Conservation (phyloP, 148 eudicot species). For the Amaranthus hypochondriacus region DNA sequence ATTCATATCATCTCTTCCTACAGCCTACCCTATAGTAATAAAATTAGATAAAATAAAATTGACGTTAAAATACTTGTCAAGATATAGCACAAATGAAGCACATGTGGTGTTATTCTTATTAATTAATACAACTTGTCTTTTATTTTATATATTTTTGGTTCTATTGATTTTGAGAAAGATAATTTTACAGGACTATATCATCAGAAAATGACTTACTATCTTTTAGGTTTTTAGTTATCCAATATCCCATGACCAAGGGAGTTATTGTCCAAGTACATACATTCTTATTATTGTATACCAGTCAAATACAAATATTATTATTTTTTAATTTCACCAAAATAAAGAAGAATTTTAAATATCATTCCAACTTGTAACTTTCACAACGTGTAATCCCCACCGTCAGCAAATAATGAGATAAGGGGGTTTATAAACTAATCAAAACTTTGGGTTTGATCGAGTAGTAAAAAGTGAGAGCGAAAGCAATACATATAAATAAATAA, state of each 20-base stretch:
- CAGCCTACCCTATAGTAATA: too few relatives aligned
- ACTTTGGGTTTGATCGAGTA: too few relatives aligned
- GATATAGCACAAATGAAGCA: not conserved
- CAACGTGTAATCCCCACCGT: not conserved
- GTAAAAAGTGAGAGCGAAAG: too few relatives aligned
- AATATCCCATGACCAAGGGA: not conserved
- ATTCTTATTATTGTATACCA: not conserved
- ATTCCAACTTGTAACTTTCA: not conserved
- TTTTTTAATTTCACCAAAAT: not conserved
- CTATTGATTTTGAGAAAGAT: not conserved
- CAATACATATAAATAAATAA: too few relatives aligned
- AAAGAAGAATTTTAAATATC: not conserved
- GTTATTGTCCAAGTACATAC: not conserved
- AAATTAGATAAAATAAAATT: not conserved
- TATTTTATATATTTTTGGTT: not conserved
- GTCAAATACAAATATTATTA: not conserved
- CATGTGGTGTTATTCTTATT: not conserved
- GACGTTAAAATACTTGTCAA: not conserved
- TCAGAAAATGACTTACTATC: slow-evolving; percentile 8
- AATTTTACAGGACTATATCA: not conserved
- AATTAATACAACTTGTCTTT: not conserved
- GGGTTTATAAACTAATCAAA: too few relatives aligned
- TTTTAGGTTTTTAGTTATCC: not conserved
- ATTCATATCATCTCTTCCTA: too few relatives aligned
- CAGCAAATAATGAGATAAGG: too few relatives aligned